Base-by-base conservation (phyloP, 2,329 filamentous ascomycete species). In the Fusarium sacchari region DNA sequence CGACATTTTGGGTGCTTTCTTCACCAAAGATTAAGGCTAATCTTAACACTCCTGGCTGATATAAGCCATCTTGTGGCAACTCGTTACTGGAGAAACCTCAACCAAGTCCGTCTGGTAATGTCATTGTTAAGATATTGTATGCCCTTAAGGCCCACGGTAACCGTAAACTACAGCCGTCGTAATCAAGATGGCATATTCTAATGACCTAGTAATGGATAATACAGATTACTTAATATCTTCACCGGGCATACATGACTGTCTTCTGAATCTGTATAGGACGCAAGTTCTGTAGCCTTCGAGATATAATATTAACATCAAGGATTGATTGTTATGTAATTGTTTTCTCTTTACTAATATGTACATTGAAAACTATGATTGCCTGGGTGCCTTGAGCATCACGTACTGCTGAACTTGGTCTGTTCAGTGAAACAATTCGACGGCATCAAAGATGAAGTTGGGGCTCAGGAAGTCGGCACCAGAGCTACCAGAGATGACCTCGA, bases 401-500 rank as follows among this genome's bases (percentile, higher is more conserved):
- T 32, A 30, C 50, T 28, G 17, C 15, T 26, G 15, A 24, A 20
- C 26, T 17, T 39, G 34, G 20, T 6, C 12, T 11, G 12, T 43
- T 52, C 72, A 79, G 43, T 79, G 49, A 49, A 77, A 79, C 40
- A 79, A 60, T 71, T 79, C 77, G 58, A 79, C 76, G 4, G 74
- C 74, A 64, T 79, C 77, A 57, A 79, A 77, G 57, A 79, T 76
- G 62, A 87, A 83, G 78, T 90, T 92, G 6, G 91, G 90, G 60
- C 84, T 87, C 69, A 92, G 80, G 78, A 86, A 92, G 0, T 80
- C 82, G 28, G 79, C 81, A 1, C 89, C 90, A 15, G 84, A 84
- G 77, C 86, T 91, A 3, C 91, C 91, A 24, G 89, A 91, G 30
- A 87, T 82, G 36, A 88, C 87, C 46, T 80, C 85, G 67, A 93